Evolutionary conservation across 257 asterid genomes (phyloP).

Genomic region (Jaltomata sinuosa): DNA sequence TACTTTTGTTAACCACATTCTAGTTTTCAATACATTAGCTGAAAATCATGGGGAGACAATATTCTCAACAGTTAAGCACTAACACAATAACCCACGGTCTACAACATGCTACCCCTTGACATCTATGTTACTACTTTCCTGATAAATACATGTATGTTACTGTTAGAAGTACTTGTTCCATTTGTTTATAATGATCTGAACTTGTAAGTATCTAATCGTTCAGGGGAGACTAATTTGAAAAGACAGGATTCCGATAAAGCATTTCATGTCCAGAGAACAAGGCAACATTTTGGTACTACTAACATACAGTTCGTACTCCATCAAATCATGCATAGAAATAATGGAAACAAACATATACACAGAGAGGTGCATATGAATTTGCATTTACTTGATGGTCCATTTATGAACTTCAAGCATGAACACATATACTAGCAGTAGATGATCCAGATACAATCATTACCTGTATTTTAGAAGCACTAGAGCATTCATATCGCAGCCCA

Average conservation of each 20-base stretch:
- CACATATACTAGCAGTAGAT: not conserved
- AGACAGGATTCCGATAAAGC: not conserved
- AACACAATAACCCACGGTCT: not conserved
- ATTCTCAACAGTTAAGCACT: not conserved
- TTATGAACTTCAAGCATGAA: not conserved
- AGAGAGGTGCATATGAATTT: not conserved
- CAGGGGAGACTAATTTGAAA: not conserved
- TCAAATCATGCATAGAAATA: not conserved
- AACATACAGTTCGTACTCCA: not conserved
- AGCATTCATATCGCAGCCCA: constrained; percentile 90
- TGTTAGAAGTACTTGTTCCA: not conserved
- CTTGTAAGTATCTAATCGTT: not conserved
- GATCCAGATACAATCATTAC: constrained; percentile 17
- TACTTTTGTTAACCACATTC: not conserved
- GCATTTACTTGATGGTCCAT: not conserved
- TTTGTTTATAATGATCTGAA: not conserved
- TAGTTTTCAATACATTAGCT: not conserved
- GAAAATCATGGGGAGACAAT: not conserved
- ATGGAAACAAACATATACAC: not conserved
- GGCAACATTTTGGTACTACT: not conserved
- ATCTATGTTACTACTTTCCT: not conserved
- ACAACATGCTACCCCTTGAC: not conserved
- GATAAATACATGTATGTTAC: not conserved
- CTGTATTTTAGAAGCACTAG: constrained; percentile 72
- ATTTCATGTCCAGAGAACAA: not conserved